Evolutionary conservation across 2,329 filamentous ascomycete species (phyloP).

Genomic region (Boeremia lycopersici): DNA sequence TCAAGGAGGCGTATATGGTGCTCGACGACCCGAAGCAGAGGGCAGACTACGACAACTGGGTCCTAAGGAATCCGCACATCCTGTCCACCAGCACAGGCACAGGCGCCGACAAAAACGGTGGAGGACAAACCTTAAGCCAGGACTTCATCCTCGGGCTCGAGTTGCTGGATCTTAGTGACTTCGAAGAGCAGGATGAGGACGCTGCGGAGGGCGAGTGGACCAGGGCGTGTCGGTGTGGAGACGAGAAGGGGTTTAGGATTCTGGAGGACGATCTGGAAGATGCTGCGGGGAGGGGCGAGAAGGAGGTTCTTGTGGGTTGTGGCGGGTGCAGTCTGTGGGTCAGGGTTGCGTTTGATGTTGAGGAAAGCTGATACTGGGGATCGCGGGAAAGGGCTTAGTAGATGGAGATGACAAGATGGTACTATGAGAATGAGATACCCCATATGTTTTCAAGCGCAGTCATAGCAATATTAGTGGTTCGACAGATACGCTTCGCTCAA

Average conservation of each 20-base stretch:
- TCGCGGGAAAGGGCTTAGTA: not conserved
- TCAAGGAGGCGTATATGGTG: constrained; percentile 63
- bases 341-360: constrained; percentile 63
- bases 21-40: constrained; percentile 54
- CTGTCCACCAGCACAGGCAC: not conserved
- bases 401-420: not conserved
- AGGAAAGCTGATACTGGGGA: constrained; percentile 39
- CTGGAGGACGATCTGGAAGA: constrained; percentile 60
- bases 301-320: constrained; percentile 66
- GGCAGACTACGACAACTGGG: constrained; percentile 49
- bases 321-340: constrained; percentile 68
- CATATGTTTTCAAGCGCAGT: too few relatives aligned
- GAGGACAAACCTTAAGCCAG: constrained; percentile 8
- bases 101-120: not conserved
- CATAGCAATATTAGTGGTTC: too few relatives aligned
- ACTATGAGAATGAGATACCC: too few relatives aligned
- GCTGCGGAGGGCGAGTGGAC: constrained; percentile 52
- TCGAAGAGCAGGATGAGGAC: constrained; percentile 18
- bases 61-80: constrained; percentile 13
- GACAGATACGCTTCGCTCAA: too few relatives aligned
- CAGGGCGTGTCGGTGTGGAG: constrained; percentile 63
- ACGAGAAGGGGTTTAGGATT: constrained; percentile 60
- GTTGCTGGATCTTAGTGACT: constrained; percentile 63
- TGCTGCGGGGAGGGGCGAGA: constrained; percentile 59
- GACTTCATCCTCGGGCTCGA: constrained; percentile 58